Conservation (phyloP, 306 rosid species). For the Rubus idaeus region DNA sequence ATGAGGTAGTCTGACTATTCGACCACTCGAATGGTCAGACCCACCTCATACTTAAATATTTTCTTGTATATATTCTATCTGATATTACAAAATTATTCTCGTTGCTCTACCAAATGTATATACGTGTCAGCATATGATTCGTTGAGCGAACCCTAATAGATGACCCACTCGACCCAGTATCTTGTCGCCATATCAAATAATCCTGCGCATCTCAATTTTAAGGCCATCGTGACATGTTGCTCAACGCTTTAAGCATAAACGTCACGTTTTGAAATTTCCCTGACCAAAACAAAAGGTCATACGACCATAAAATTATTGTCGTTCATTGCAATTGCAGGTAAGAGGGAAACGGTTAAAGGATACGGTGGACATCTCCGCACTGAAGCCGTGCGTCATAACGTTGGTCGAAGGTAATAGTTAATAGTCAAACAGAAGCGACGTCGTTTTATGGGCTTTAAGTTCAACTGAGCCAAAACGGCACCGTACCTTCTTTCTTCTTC, state of each 20-base stretch:
- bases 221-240: neutral
- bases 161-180: too few species aligned
- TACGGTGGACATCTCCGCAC: conserved; percentile 82
- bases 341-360: conserved; percentile 79
- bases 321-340: conserved; percentile 49
- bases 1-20: fast-evolving
- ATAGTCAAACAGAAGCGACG: conserved; percentile 19
- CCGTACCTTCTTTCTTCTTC: neutral
- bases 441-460: neutral
- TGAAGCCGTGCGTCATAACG: conserved; percentile 76
- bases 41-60: neutral
- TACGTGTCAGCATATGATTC: too few species aligned
- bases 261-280: neutral
- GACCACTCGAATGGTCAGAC: neutral
- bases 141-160: too few species aligned
- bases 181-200: too few species aligned
- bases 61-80: too few species aligned
- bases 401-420: conserved; percentile 63
- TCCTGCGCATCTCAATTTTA: neutral
- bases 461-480: neutral
- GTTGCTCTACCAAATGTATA: too few species aligned
- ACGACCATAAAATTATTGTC: neutral
- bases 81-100: too few species aligned
- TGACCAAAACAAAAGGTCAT: neutral
- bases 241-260: neutral